These are phyloP conservation scores for Leccinum rimulosum DNA, from an alignment of 768 basidiomycete genomes.

Conservation along the genomic window DNA sequence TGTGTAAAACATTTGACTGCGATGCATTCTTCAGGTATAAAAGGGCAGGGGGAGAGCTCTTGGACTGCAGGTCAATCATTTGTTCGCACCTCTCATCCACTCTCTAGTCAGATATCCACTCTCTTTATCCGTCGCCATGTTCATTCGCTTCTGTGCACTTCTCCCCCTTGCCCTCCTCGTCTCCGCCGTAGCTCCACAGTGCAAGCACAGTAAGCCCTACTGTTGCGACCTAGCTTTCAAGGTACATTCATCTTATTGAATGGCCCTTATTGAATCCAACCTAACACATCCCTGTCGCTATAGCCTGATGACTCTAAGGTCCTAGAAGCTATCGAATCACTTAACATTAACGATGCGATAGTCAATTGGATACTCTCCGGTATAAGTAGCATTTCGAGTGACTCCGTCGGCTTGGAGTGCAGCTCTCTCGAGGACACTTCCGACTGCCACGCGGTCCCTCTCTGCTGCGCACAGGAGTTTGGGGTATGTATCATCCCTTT, in stretches of 20 bases:
- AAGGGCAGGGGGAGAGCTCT: not conserved
- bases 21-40: not conserved
- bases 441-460: not conserved
- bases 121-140: conserved; percentile 3
- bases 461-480: not conserved
- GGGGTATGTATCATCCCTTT: not conserved
- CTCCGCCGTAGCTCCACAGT: conserved; percentile 2
- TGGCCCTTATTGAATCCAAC: not conserved
- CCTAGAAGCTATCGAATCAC: not conserved
- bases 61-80: not conserved
- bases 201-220: not conserved
- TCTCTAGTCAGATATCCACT: not conserved
- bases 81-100: not conserved
- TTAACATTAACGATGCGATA: not conserved
- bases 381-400: not conserved
- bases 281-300: not conserved
- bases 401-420: not conserved
- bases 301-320: not conserved
- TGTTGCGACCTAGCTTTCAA: not conserved
- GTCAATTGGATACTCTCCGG: not conserved
- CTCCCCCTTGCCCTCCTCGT: conserved; percentile 15
- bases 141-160: conserved; percentile 19
- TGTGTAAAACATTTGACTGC: not conserved
- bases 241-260: not conserved
- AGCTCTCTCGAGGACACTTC: not conserved